Base-by-base conservation (phyloP, 345 rosid species). In the Eucalyptus fibrosa region DNA sequence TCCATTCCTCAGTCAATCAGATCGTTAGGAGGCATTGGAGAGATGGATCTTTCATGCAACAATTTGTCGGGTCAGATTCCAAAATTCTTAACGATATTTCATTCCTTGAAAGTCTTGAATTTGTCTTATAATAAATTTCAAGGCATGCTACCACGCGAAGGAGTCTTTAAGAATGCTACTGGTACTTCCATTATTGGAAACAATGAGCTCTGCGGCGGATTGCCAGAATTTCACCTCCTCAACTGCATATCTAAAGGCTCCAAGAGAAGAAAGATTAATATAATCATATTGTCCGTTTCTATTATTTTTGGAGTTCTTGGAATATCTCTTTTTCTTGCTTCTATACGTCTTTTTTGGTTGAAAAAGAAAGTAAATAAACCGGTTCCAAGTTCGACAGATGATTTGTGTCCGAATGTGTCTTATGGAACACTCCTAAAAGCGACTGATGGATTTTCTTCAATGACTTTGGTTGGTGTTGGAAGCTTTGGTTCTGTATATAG, bases 331-430 rank as follows among this genome's bases (percentile, higher is more conserved):
- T 0, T 7, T 28, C 5, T 62, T 5, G 34, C 34, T 62, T 2
- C 30, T 28, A 13, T 30, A 28, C 30, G 4, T 28, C 17, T 12
- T 13, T 13, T 4, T 62, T 13, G 34, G 69, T 13, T 7, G 69
- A 62, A 13, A 18, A 62, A 28, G 17, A 60, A 28, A 12, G 69
- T 6, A 60, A 60, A 28, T 28, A 3, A 60, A 60, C 32, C 4
- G 3, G 1, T 60, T 60, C 2, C 69, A 28, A 60, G 32, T 60
- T 60, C 4, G 3, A 28, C 2, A 7, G 1, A 60, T 2, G 4
- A 28, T 60, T 60, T 0, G 1, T 3, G 1, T 60, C 7, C 2
- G 0, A 28, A 60, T 3, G 2, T 60, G 1, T 28, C 69, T 60
- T 60, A 60, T 60, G 69, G 69, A 60, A 12, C 16, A 12, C 69